Evolutionary conservation across 2,329 filamentous ascomycete species (phyloP).

Genomic region (Ustulina deusta): DNA sequence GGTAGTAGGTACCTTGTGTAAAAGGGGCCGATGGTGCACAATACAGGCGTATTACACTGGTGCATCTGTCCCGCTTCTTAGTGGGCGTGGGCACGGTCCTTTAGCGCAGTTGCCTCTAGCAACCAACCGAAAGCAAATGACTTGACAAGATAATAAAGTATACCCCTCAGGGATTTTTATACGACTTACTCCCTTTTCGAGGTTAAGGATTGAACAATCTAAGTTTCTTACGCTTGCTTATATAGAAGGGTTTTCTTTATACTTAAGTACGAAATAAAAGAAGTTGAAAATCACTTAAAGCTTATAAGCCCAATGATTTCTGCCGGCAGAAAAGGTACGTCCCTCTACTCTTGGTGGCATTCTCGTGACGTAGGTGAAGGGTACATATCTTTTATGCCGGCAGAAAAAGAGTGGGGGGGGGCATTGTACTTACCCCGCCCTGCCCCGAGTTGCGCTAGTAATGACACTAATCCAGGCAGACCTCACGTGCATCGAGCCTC

Average conservation of each 20-base stretch:
- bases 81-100: not conserved
- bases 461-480: not conserved
- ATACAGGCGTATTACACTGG: too few relatives aligned
- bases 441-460: not conserved
- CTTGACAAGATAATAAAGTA: too few relatives aligned
- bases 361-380: slow-evolving; percentile 2
- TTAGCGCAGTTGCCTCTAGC: not conserved
- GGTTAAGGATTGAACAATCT: slow-evolving; percentile 2
- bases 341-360: not conserved
- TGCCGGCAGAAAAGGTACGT: slow-evolving; percentile 13
- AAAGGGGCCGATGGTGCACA: too few relatives aligned
- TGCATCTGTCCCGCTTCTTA: too few relatives aligned
- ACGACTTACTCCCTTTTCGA: not conserved
- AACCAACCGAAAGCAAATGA: not conserved
- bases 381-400: slow-evolving; percentile 18
- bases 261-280: not conserved
- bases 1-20: not conserved
- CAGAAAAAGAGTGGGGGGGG: slow-evolving; percentile 2
- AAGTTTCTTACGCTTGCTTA: slow-evolving; percentile 13
- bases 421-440: slow-evolving; percentile 1
- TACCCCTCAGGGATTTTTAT: not conserved
- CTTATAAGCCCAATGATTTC: slow-evolving; percentile 4
- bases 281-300: slow-evolving; percentile 12
- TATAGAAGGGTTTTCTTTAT: slow-evolving; percentile 8
- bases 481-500: not conserved